A percentile compares a stretch with the other conserved stretches of the same genome.
phyloP scores from a whole-genome alignment of 306 rosid genomes.

The Cucurbita argyrosperma region DNA sequence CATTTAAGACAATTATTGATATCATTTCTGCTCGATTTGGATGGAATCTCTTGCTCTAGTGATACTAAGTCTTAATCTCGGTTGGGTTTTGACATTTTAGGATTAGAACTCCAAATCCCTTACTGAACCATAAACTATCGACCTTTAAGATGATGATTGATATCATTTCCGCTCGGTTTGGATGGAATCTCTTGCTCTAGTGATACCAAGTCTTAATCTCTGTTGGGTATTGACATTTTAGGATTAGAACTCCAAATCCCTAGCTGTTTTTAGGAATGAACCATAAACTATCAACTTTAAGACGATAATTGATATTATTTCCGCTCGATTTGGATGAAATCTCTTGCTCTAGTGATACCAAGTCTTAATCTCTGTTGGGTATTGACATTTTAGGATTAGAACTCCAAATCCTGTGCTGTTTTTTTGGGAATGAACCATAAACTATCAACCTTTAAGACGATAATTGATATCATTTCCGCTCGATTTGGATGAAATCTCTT shows the following conservation, averaged over 20 bases:
- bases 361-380: not conserved
- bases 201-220: not conserved
- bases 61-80: not conserved
- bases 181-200: not conserved
- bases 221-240: not conserved
- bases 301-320: too few relatives aligned
- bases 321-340: too few relatives aligned
- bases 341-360: not conserved
- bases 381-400: not conserved
- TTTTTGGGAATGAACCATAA: too few relatives aligned
- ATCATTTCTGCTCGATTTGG: too few relatives aligned
- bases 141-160: too few relatives aligned
- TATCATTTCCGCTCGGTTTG: too few relatives aligned
- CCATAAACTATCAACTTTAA: too few relatives aligned
- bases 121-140: not conserved
- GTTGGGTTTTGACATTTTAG: not conserved
- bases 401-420: not conserved
- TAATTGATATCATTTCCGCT: too few relatives aligned
- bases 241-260: not conserved
- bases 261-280: not conserved
- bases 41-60: not conserved
- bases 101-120: not conserved
- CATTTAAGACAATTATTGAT: too few relatives aligned
- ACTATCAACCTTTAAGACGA: too few relatives aligned
- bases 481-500: too few relatives aligned